Conservation (phyloP, 805 yeast species). For the Scheffersomyces ergatensis region DNA sequence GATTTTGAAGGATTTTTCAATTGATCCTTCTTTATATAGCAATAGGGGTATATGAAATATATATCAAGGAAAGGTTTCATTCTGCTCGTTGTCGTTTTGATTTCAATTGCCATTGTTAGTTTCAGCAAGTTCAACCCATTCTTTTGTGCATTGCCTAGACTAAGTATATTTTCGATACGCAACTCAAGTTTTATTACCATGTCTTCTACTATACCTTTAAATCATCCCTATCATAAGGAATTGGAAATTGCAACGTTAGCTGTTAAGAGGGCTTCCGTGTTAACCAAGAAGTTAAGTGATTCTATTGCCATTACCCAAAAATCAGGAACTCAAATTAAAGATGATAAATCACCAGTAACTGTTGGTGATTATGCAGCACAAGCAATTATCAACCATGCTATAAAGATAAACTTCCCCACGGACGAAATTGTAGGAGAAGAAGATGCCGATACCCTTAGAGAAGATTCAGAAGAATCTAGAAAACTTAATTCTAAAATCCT, state of each 20-base stretch:
- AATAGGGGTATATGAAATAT: neutral
- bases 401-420: conserved; percentile 71
- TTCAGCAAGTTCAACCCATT: neutral
- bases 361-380: conserved; percentile 96
- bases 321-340: conserved; percentile 67
- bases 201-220: conserved; percentile 4
- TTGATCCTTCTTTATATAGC: too few relatives aligned
- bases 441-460: conserved; percentile 65
- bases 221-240: conserved; percentile 57
- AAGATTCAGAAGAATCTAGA: conserved; percentile 36
- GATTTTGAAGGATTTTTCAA: too few relatives aligned
- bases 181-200: neutral
- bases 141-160: neutral
- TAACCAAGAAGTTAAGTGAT: conserved; percentile 69
- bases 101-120: neutral
- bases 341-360: conserved; percentile 93
- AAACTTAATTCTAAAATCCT: conserved; percentile 55
- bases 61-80: neutral
- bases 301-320: conserved; percentile 42
- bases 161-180: neutral
- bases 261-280: conserved; percentile 78
- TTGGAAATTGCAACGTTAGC: conserved; percentile 82
- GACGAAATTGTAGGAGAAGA: conserved; percentile 96
- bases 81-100: neutral
- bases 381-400: conserved; percentile 84